Evolutionary conservation across 768 basidiomycete species (phyloP), one percentile per base, ranked within the genome.

Genomic region (Pulveroboletus sp.): DNA sequence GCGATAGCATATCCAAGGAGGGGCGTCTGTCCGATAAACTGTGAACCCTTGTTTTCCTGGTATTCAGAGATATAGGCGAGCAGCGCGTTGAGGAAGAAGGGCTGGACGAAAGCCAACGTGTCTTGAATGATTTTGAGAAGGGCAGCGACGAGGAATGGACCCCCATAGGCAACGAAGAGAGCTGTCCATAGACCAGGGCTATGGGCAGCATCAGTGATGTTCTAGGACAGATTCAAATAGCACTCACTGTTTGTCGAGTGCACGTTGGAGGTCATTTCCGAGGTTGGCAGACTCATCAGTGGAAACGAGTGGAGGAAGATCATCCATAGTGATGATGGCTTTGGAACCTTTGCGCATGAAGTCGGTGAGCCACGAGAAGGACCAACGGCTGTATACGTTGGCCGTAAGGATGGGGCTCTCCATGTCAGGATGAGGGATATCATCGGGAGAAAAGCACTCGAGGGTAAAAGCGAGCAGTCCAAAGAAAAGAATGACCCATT

Each of bases 311-410:
- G 82, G 76, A 36, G 92, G 92, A 20, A 97, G 77, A 60, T 98
- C 95, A 24, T 85, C 78, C 63, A 95, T 92, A 1, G 86, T 87
- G 49, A 97, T 84, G 62, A 78, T 82, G 45, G 79, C 69, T 6
- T 69, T 64, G 0, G 77, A 75, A 25, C 88, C 88, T 59, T 84
- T 84, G 56, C 72, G 75, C 81, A 94, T 78, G 16, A 93, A 76
- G 0, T 78, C 78, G 1, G 89, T 90, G 74, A 97, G 79, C 93
- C 93, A 98, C 0, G 74, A 69, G 62, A 97, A 98, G 1, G 82
- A 84, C 79, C 85, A 91, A 33, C 79, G 74, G 59, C 87, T 90
- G 63, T 83, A 94, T 19, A 92, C 70, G 62, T 91, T 94, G 16
- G 93, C 88, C 0, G 80, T 85, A 16, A 85, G 58, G 1, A 85